These are phyloP conservation scores for Phytophthora uliginosa DNA, from an alignment of 352 stramenopile genomes.

Conservation along the genomic window DNA sequence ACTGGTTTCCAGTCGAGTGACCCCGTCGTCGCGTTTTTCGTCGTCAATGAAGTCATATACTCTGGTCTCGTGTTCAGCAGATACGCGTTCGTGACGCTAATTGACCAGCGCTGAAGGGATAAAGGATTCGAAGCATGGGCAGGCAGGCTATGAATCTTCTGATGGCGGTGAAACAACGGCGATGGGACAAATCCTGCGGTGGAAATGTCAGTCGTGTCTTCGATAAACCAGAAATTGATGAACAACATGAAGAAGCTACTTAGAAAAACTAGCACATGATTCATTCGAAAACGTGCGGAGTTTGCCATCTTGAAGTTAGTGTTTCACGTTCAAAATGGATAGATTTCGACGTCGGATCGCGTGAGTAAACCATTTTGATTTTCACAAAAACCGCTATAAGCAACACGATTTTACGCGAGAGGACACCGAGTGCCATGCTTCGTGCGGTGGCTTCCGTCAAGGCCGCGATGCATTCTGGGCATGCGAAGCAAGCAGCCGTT, in stretches of 20 bases:
- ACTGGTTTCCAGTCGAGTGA: too few species aligned
- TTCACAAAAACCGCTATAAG: background rate
- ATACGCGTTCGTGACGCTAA: conserved; percentile 26
- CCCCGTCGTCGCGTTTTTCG: conserved; percentile 3
- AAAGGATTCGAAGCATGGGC: too few species aligned
- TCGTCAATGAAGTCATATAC: background rate
- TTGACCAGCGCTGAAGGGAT: conserved; percentile 7
- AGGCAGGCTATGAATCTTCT: too few species aligned
- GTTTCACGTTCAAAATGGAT: background rate
- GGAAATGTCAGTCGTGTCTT: too few species aligned
- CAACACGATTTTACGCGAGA: background rate
- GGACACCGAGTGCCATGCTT: background rate
- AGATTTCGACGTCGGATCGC: background rate
- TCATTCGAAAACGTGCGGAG: background rate
- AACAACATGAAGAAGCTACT: too few species aligned
- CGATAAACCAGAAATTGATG: too few species aligned
- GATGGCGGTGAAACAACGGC: too few species aligned
- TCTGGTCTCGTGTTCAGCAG: conserved; percentile 25
- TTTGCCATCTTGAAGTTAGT: background rate
- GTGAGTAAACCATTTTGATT: background rate
- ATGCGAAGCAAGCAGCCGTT: background rate
- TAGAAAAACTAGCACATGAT: too few species aligned
- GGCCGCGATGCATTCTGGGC: background rate
- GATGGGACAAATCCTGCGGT: too few species aligned
- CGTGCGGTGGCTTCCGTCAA: background rate